Evolutionary conservation across 179 eudicot genomes (phyloP), one percentile per base, ranked within the genome.

Genomic region (Dionaea muscipula): DNA sequence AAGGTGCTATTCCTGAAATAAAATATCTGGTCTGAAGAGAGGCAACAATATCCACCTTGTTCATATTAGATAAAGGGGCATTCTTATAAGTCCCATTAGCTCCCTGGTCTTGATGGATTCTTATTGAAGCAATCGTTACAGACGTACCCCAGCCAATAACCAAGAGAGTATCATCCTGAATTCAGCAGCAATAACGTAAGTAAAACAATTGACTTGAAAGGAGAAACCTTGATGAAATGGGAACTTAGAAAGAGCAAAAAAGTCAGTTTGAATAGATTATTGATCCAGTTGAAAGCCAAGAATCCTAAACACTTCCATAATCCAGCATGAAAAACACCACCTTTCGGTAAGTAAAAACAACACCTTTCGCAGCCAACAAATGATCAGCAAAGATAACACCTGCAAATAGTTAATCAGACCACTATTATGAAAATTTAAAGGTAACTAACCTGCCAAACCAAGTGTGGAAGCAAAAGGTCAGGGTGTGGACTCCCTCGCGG

Each of bases 141-240:
- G 94, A 82, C 54, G 94, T 90, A 48, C 97, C 97, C 97, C 97
- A 90, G 64, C 97, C 97, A 74, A 90, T 90, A 45, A 90, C 91
- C 78, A 90, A 76, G 50, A 86, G 68, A 68, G 71, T 52, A 56
- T 86, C 97, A 74, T 84, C 94, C 98, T 91, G 81, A 68, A 73
- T 62, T 64, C 70, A 71, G 66, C 46, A 47, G 24, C 64, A 60
- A 22, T 20, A 28, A 31, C 28, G 49, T 56, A 50, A 63, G 58
- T 20, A 47, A 62, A 65, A 56, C 55, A 28, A 65, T 37, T 60
- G 39, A 69, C 22, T 60, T 25, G 55, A 62, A 63, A 40, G 57
- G 28, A 36, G 37, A 39, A 58, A 58, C 13, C 20, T 12, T 13
- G 25, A 49, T 26, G 33, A 24, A 14, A 26, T 4, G 4, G n/a